Base-by-base conservation (phyloP, 495 filamentous ascomycete species). In the Penicillium longicatenatum region DNA sequence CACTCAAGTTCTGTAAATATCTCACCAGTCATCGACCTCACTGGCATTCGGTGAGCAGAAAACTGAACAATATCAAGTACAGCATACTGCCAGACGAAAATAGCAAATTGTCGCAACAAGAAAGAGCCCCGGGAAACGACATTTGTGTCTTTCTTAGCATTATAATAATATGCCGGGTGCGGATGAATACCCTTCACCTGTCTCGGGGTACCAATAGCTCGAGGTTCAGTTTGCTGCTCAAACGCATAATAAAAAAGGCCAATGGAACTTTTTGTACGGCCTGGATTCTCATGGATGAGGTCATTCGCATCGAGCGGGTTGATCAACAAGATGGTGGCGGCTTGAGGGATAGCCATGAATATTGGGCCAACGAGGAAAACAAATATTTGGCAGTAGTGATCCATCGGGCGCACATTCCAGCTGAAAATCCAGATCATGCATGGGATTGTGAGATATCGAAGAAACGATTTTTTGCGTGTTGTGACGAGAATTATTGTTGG, bases 31-130 rank as follows among this genome's bases (percentile, higher is more conserved):
- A 7, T 41, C 3, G 9, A 10, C 10, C 49, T 29, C 33, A 39
- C 16, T 22, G 12, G 50, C 21, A 16, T 20, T 14, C 29, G 52
- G 4, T 33, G 12, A 5, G 52, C 24, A n/a, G 59, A 3, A 6
- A 9, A 22, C 10, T 37, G 48, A 19, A 57, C 10, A 6, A 66
- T 16, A 42, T 66, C 60, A 11, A 63, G 14, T 1, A 50, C n/a
- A 3, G 65, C 29, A 45, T 57, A 68, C 17, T 68, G 57, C 67
- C 65, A 68, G 5, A 39, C 14, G 19, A 56, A 33, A 33, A 68
- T 59, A 4, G 46, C 21, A 31, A 43, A 43, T 21, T 70, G 65
- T 17, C 67, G 47, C 11, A 53, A 68, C 39, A 44, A 62, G 65
- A 14, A 42, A 1, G 9, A 11, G 12, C 21, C 33, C 45, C 6